phyloP scores from a whole-genome alignment of 2,329 filamentous ascomycete genomes.

The Bipolaris oryzae region DNA sequence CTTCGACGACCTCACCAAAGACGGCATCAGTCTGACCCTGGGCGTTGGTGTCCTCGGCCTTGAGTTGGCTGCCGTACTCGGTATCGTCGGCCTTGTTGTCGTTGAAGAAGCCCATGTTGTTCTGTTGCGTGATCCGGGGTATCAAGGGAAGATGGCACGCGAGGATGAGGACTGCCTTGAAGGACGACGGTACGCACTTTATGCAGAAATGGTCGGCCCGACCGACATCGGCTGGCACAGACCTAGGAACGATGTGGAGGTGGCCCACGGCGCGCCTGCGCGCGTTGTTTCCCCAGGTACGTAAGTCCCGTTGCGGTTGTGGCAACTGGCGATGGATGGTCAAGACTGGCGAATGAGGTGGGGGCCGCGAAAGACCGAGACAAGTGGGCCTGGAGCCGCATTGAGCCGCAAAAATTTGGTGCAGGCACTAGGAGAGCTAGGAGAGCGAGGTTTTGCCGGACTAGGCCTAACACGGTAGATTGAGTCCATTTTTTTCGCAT shows the following conservation, averaged over 20 bases:
- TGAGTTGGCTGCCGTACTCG: constrained; percentile 11
- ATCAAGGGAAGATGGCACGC: constrained; percentile 3
- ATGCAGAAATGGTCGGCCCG: constrained; percentile 13
- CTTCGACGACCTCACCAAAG: constrained; percentile 55
- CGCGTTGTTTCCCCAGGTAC: constrained; percentile 15
- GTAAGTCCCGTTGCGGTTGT: constrained; percentile 2
- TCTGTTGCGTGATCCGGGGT: constrained; percentile 4
- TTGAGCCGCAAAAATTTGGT: constrained; percentile 8
- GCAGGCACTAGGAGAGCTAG: constrained; percentile 1
- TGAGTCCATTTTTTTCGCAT: constrained; percentile 3
- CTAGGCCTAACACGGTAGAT: constrained; percentile 5
- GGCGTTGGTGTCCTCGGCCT: constrained; percentile 11
- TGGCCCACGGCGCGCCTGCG: constrained; percentile 7
- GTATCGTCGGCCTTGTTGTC: constrained; percentile 7
- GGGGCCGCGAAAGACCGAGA: constrained; percentile 11
- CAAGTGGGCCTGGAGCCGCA: constrained; percentile 9
- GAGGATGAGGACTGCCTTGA: constrained; percentile 1
- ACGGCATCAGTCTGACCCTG: constrained; percentile 46
- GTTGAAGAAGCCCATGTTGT: constrained; percentile 7
- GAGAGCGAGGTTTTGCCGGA: constrained; percentile 5
- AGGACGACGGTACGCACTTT: constrained; percentile 10
- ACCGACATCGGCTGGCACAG: constrained; percentile 14
- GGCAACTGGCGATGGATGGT: constrained; percentile 6
- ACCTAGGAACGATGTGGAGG: constrained; percentile 11
- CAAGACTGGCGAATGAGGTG: constrained; percentile 1